Conservation (phyloP, 140 eudicot species). For the Oenanthe javanica region DNA sequence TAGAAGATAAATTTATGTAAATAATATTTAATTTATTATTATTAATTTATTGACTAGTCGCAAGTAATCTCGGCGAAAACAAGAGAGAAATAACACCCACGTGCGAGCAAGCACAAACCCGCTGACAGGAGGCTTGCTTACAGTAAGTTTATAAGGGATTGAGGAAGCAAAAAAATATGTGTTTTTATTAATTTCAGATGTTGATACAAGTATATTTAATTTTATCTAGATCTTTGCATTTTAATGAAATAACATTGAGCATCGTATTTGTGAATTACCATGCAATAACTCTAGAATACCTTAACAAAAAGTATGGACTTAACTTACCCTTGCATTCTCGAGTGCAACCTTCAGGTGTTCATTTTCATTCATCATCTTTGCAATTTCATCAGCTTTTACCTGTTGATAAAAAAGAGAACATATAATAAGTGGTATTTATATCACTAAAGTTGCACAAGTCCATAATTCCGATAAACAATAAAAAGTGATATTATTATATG, state of each 20-base stretch:
- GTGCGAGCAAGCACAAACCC: background rate
- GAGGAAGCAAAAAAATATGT: background rate
- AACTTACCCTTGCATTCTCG: slow-evolving; percentile 52
- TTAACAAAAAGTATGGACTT: background rate
- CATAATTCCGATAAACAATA: background rate
- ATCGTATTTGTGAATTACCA: background rate
- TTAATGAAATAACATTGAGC: background rate
- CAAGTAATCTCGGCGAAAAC: background rate
- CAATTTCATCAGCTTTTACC: slow-evolving; percentile 95
- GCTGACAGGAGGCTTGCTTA: background rate
- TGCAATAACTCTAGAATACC: background rate
- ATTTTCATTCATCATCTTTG: slow-evolving; percentile 73
- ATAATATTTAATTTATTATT: too few relatives aligned
- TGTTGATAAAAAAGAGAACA: slow-evolving; percentile 21
- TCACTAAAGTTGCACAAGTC: background rate
- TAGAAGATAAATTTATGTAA: too few relatives aligned
- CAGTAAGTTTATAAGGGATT: background rate
- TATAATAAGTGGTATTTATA: slow-evolving; percentile 11
- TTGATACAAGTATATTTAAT: background rate
- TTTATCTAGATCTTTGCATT: background rate
- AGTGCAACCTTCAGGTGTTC: slow-evolving; percentile 70
- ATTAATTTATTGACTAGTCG: background rate
- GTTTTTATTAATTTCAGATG: background rate
- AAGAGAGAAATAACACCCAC: background rate
- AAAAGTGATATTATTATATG: background rate